Percentiles rank a stretch among this genome's conserved stretches.
phyloP scores from a whole-genome alignment of 176 grass and related monocot species.

The Carex pumila region DNA sequence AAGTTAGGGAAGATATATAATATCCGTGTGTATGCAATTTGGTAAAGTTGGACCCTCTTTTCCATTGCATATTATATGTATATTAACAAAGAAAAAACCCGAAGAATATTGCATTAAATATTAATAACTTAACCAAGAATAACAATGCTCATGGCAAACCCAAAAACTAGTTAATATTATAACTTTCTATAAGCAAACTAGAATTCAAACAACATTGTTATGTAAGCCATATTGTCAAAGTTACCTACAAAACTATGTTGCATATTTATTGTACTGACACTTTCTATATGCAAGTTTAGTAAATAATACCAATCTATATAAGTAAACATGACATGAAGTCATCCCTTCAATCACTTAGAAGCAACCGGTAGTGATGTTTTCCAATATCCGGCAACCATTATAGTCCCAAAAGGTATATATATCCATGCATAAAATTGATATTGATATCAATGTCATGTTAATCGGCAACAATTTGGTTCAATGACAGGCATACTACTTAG shows the following conservation, averaged over 20 bases:
- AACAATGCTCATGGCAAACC: neutral
- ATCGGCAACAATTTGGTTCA: slow-evolving; percentile 2
- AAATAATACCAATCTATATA: slow-evolving; percentile 6
- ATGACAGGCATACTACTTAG: neutral
- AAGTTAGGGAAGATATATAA: neutral
- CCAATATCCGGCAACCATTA: neutral
- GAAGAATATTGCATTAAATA: neutral
- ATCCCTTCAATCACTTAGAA: neutral
- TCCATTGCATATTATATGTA: neutral
- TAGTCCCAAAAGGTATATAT: neutral
- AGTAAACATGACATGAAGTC: slow-evolving; percentile 11
- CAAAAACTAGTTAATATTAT: neutral
- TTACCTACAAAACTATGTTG: slow-evolving; percentile 14
- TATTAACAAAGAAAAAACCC: neutral
- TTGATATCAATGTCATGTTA: neutral
- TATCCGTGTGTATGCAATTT: neutral
- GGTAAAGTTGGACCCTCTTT: neutral
- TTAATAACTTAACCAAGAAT: neutral
- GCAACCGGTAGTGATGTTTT: neutral
- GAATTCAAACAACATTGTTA: neutral
- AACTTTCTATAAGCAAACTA: neutral
- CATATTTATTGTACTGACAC: neutral
- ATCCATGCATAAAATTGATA: neutral
- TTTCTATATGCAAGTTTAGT: neutral
- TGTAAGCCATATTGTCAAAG: neutral